Base-by-base conservation (phyloP, 768 basidiomycete genomes). In the Trichaptum fuscoviolaceum region DNA sequence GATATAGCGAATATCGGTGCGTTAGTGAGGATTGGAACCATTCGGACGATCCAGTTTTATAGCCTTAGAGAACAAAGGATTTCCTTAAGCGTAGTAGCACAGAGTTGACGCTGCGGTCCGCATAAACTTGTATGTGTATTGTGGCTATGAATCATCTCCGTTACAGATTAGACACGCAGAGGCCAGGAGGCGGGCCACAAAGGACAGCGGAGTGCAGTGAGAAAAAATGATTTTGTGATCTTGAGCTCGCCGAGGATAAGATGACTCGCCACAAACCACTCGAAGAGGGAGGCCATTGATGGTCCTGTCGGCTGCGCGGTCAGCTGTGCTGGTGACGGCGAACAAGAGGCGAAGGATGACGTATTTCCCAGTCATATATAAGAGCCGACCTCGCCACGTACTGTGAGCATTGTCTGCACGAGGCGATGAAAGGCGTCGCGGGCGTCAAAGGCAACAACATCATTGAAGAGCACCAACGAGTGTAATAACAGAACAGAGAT, bases 161-260 rank as follows among this genome's bases (percentile, higher is more conserved):
- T 52, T 52, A 52, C 42, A 52, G 42, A 52, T 52, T 52, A 52
- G 42, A 52, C 42, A 52, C 20, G 42, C 42, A 52, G 42, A 52
- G 42, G 42, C 42, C 42, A 52, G 42, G 42, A 52, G 42, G 42
- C 42, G 15, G 20, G 20, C 42, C 20, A 52, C 42, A 52, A 52
- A 52, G 42, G 42, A 52, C 20, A 20, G 42, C 42, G 42, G 42
- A 20, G 42, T 5, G 42, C 20, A 20, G 12, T 52, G 42, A 15
- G 42, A 52, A n/a, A n/a, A n/a, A n/a, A 52, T 52, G 12, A 52
- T 52, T 4, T 52, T 20, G 42, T 15, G 42, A 52, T 30, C 8
- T 30, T 30, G 30, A 30, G 30, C 30, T 52, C 42, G 42, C 42
- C 42, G 42, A 52, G 42, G 42, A 52, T 52, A 52, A 5, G 20